phyloP scores from a whole-genome alignment of 495 filamentous ascomycete genomes.

The Tricharina praecox region DNA sequence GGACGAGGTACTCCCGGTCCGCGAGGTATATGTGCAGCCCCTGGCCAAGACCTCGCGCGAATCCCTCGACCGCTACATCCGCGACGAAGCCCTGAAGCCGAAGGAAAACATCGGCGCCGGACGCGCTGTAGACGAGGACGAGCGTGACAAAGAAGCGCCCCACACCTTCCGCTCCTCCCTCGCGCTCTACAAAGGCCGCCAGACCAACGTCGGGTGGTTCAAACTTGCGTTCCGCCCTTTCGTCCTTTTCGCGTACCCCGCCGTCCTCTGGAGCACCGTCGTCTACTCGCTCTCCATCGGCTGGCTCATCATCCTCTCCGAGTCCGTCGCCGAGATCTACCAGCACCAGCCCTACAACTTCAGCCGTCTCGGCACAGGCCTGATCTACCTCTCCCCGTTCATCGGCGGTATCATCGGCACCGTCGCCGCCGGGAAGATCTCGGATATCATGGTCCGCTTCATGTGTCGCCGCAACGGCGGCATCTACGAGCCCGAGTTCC shows the following conservation, averaged over 20 bases:
- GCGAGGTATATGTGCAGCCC: slow-evolving; percentile 10
- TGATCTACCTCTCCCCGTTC: slow-evolving; percentile 83
- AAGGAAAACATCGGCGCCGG: too few relatives aligned
- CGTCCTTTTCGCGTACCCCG: slow-evolving; percentile 70
- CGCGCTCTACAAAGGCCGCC: slow-evolving; percentile 55
- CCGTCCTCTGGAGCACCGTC: slow-evolving; percentile 75
- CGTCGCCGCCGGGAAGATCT: slow-evolving; percentile 74
- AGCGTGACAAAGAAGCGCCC: slow-evolving; percentile 29
- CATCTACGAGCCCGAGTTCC: slow-evolving; percentile 89
- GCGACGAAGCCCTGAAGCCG: neutral
- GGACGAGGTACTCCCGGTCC: neutral
- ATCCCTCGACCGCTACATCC: slow-evolving; percentile 19
- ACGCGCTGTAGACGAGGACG: neutral
- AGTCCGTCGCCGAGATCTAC: slow-evolving; percentile 65
- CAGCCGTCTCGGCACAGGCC: slow-evolving; percentile 56
- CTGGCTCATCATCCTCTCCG: slow-evolving; percentile 89
- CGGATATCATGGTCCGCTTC: slow-evolving; percentile 60
- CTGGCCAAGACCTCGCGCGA: slow-evolving; percentile 16
- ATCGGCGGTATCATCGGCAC: slow-evolving; percentile 79
- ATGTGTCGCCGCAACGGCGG: slow-evolving; percentile 79
- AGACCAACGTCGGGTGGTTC: slow-evolving; percentile 63
- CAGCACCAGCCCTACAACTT: slow-evolving; percentile 59
- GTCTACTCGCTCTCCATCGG: slow-evolving; percentile 84
- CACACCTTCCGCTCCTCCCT: slow-evolving; percentile 56
- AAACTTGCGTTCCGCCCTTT: slow-evolving; percentile 62